Percentiles rank a stretch among this genome's conserved stretches.
Conservation (phyloP, 2,329 filamentous ascomycete species). For the Cordyceps tenuipes region DNA sequence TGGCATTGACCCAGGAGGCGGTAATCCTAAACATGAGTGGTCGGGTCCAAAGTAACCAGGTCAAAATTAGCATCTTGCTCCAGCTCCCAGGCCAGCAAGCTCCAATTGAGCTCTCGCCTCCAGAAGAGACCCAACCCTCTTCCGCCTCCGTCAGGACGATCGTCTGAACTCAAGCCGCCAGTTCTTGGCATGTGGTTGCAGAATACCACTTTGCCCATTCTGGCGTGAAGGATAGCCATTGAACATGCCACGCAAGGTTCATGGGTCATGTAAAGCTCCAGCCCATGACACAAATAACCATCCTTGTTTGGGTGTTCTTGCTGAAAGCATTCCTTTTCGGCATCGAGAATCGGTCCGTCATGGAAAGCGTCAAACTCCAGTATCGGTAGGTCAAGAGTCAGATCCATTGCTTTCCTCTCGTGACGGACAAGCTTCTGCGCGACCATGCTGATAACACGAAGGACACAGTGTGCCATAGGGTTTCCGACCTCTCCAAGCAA, state of each 20-base stretch:
- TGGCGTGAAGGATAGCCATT: slow-evolving; percentile 91
- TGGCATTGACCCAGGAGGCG: slow-evolving; percentile 31
- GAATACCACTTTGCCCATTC: slow-evolving; percentile 82
- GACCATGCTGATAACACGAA: slow-evolving; percentile 77
- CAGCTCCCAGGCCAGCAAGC: slow-evolving; percentile 73
- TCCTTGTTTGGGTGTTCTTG: slow-evolving; percentile 59
- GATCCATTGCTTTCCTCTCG: slow-evolving; percentile 35
- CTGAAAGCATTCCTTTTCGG: slow-evolving; percentile 56
- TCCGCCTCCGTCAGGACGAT: slow-evolving; percentile 47
- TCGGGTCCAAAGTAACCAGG: slow-evolving; percentile 36
- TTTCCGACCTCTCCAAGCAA: slow-evolving; percentile 49
- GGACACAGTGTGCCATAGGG: slow-evolving; percentile 67
- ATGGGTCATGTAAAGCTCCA: slow-evolving; percentile 91
- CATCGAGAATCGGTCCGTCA: slow-evolving; percentile 57
- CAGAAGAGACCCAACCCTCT: slow-evolving; percentile 61
- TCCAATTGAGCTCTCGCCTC: slow-evolving; percentile 78
- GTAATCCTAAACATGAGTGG: slow-evolving; percentile 43
- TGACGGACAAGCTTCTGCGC: slow-evolving; percentile 56
- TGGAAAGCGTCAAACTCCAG: slow-evolving; percentile 56
- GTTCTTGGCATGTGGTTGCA: slow-evolving; percentile 69
- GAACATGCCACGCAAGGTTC: slow-evolving; percentile 96
- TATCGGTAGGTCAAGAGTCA: slow-evolving; percentile 28
- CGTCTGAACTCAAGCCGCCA: slow-evolving; percentile 75
- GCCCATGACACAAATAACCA: slow-evolving; percentile 87
- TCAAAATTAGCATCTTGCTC: slow-evolving; percentile 37